A percentile compares a stretch with the other conserved stretches of the same genome.
These are phyloP conservation scores for Fusarium robinianum DNA, from an alignment of 2,329 filamentous ascomycete genomes.

Conservation along the genomic window DNA sequence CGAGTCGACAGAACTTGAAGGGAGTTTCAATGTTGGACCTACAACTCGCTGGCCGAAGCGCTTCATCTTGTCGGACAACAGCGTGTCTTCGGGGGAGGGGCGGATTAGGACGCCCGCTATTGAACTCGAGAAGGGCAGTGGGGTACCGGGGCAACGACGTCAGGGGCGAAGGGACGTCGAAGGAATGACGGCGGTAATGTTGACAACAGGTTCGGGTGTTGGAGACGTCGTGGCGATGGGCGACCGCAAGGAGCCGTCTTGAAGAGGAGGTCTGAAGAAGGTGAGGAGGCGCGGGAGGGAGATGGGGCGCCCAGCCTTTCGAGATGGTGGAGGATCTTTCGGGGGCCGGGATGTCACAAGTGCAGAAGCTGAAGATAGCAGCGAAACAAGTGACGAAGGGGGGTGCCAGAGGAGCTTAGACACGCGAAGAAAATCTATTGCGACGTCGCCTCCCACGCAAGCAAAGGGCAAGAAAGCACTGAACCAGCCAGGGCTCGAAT, in stretches of 20 bases:
- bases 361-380: conserved; percentile 17
- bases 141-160: conserved; percentile 41
- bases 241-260: conserved; percentile 21
- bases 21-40: conserved; percentile 49
- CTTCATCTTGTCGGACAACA: conserved; percentile 74
- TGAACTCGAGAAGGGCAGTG: conserved; percentile 34
- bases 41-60: conserved; percentile 97
- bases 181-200: conserved; percentile 26
- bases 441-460: conserved; percentile 31
- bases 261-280: conserved; percentile 16
- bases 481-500: conserved; percentile 39
- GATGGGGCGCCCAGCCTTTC: conserved; percentile 31
- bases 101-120: conserved; percentile 36
- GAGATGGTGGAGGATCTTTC: conserved; percentile 27
- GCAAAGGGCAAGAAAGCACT: conserved; percentile 32
- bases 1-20: neutral
- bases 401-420: conserved; percentile 14
- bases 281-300: conserved; percentile 4
- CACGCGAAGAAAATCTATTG: conserved; percentile 19
- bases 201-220: conserved; percentile 21
- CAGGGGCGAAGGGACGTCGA: conserved; percentile 36
- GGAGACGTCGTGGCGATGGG: conserved; percentile 24
- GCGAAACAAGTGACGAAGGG: conserved; percentile 15
- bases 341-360: conserved; percentile 24
- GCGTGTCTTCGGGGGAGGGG: conserved; percentile 34